Evolutionary conservation across 2,329 filamentous ascomycete species (phyloP).

Genomic region (Verticillium longisporum): DNA sequence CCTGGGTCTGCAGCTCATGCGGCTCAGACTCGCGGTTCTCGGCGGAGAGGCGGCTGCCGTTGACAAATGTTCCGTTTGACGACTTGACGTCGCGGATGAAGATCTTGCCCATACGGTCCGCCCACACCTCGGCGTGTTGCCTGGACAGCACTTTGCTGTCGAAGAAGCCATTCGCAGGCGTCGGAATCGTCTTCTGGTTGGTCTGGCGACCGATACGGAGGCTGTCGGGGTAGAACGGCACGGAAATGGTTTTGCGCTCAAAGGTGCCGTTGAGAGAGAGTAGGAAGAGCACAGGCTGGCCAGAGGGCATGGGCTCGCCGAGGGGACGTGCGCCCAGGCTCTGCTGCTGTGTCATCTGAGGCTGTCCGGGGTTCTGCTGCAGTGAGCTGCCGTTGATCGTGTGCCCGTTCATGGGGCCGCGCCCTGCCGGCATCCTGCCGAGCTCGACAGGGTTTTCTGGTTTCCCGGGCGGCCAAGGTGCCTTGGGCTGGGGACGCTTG

Average conservation of each 20-base stretch:
- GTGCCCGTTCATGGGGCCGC: conserved; percentile 18
- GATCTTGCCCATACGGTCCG: conserved; percentile 76
- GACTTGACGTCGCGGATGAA: conserved; percentile 98
- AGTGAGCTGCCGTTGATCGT: conserved; percentile 20
- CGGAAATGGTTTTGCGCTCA: conserved; percentile 90
- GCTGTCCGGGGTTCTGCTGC: conserved; percentile 29
- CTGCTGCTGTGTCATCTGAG: conserved; percentile 32
- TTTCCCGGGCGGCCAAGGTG: conserved; percentile 42
- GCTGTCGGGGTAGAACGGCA: conserved; percentile 91
- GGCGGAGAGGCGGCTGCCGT: conserved; percentile 79
- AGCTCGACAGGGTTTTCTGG: conserved; percentile 41
- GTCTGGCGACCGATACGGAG: conserved; percentile 93
- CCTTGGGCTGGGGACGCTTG: conserved; percentile 45
- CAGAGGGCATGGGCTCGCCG: conserved; percentile 53
- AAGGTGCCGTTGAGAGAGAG: conserved; percentile 93
- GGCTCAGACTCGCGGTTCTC: conserved; percentile 97
- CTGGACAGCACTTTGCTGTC: conserved; percentile 96
- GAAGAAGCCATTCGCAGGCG: conserved; percentile 87
- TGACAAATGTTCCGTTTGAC: conserved; percentile 97
- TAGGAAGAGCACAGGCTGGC: conserved; percentile 75
- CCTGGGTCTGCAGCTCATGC: conserved; percentile 83
- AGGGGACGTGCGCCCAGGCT: conserved; percentile 54
- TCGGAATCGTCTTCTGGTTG: conserved; percentile 92
- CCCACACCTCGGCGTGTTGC: conserved; percentile 95
- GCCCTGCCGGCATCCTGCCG: conserved; percentile 33